A percentile compares a stretch with the other conserved stretches of the same genome.
Conservation (phyloP, 2,329 filamentous ascomycete genomes). For the Amphichorda felina region DNA sequence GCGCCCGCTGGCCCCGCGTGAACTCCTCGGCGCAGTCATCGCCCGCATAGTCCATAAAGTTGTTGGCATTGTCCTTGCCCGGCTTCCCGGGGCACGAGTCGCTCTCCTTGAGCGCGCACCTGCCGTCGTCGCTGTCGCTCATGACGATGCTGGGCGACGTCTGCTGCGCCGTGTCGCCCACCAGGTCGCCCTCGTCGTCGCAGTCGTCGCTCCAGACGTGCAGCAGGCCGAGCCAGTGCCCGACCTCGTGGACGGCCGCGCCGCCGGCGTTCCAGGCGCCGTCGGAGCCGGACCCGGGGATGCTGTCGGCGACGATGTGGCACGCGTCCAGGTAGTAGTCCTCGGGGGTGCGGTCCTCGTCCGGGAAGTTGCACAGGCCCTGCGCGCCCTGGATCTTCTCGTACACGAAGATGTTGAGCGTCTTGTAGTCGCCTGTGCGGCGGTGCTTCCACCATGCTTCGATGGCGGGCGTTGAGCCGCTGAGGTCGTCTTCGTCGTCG, state of each 20-base stretch:
- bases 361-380: constrained; percentile 30
- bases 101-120: not conserved
- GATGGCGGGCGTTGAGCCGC: not conserved
- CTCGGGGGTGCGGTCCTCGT: constrained; percentile 10
- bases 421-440: constrained; percentile 21
- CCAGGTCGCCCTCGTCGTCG: constrained; percentile 19
- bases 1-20: not conserved
- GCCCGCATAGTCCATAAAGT: constrained; percentile 4
- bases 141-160: not conserved
- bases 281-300: constrained; percentile 11
- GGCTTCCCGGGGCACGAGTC: constrained; percentile 14
- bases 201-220: constrained; percentile 28
- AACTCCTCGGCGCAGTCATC: constrained; percentile 1
- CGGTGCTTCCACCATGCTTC: constrained; percentile 8
- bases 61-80: constrained; percentile 5
- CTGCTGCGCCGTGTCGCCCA: constrained; percentile 25
- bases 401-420: constrained; percentile 30
- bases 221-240: constrained; percentile 30
- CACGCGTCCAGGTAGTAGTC: constrained; percentile 9
- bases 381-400: constrained; percentile 11
- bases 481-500: not conserved
- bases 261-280: constrained; percentile 6
- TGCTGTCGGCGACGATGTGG: constrained; percentile 6
- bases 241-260: constrained; percentile 22
- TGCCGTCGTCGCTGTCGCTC: no score